Base-by-base conservation (phyloP, 768 basidiomycete genomes). In the Coprinellus micaceus region DNA sequence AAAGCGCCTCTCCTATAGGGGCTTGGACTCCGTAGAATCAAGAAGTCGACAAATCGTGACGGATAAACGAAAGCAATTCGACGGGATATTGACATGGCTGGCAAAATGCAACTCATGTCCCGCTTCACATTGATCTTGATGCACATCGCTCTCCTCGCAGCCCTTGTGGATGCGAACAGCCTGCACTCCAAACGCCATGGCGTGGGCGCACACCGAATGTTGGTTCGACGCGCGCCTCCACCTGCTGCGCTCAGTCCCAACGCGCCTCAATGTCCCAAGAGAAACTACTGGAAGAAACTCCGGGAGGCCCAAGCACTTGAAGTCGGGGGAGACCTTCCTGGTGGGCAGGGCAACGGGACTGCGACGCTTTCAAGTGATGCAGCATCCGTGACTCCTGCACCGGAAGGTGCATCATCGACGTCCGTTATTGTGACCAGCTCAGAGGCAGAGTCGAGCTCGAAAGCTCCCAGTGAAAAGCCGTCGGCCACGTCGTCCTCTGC, bases 231-330 rank as follows among this genome's bases (percentile, higher is more conserved):
- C 33, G 33, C 33, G 7, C 7, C n/a, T n/a, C n/a, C n/a, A n/a
- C n/a, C 6, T 33, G 13, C 7, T 33, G 6, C 33, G 6, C 33
- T 33, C 33, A 33, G 33, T 2, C 30, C 13, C 30, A 51, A 21
- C 19, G 29, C 29, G 6, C 40, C 40, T 17, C 19, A 15, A 21
- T 51, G 49, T 37, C 49, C 29, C 15, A 51, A 24, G 33, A 33
- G 29, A 29, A 51, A 51, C 25, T 26, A 48, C 21, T 51, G 33
- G 30, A 51, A 51, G 49, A 51, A 51, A 7, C 29, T 51, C 9
- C n/a, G 19, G 9, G 49, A 36, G 21, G 29, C 49, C 19, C 19
- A n/a, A 10, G 33, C 29, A 3, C 11, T 49, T 7, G 49, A 4
- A 19, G 17, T 17, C 15, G n/a, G 9, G 22, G 19, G 6, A 5